A percentile compares a stretch with the other conserved stretches of the same genome.
These are phyloP conservation scores for Microsporum ferrugineum DNA, from an alignment of 2,329 filamentous ascomycete genomes.

Conservation along the genomic window DNA sequence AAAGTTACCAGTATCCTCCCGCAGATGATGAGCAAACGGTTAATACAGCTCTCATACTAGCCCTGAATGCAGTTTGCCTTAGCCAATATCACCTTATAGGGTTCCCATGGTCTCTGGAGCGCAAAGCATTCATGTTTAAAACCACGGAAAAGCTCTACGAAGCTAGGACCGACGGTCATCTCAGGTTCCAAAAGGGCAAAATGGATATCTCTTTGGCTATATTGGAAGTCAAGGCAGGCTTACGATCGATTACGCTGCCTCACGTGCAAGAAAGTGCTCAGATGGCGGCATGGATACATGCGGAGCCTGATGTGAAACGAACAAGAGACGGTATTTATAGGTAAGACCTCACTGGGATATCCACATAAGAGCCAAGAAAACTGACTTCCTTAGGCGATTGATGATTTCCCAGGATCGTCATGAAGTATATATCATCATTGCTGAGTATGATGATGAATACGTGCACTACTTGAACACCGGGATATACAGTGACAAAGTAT, in stretches of 20 bases:
- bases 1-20: background rate
- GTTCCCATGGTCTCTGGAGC: conserved; percentile 7
- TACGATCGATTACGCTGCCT: background rate
- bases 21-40: conserved; percentile 12
- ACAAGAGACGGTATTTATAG: background rate
- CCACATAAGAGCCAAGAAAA: background rate
- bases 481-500: background rate
- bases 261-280: conserved; percentile 13
- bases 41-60: conserved; percentile 9
- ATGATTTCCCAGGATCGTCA: conserved; percentile 12
- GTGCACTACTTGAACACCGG: conserved; percentile 7
- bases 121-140: conserved; percentile 6
- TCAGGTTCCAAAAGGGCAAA: background rate
- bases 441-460: conserved; percentile 10
- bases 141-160: conserved; percentile 2
- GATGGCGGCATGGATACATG: conserved; percentile 14
- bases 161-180: conserved; percentile 10
- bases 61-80: conserved; percentile 8
- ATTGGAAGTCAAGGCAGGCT: conserved; percentile 9
- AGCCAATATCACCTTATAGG: background rate
- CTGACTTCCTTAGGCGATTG: conserved; percentile 7
- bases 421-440: conserved; percentile 13
- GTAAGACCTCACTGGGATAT: background rate
- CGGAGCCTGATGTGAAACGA: conserved; percentile 5
- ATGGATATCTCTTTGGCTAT: conserved; percentile 7